phyloP scores from a whole-genome alignment of 768 basidiomycete species.

The Rhizopogon rudus region DNA sequence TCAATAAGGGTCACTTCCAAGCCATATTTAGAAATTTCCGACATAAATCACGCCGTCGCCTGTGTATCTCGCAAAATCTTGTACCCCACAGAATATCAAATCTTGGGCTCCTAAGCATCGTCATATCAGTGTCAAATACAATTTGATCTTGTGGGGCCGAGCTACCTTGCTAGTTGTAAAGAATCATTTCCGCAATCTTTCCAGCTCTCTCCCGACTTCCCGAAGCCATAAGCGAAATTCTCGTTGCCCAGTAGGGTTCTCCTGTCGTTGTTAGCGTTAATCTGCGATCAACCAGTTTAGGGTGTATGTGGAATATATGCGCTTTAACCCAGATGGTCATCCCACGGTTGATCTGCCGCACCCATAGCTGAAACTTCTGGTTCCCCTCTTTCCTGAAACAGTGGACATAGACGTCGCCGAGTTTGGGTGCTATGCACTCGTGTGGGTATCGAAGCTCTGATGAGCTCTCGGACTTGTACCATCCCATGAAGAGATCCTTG shows the following conservation, averaged over 20 bases:
- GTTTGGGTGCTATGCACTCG: not conserved
- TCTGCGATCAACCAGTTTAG: not conserved
- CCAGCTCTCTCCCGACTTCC: not conserved
- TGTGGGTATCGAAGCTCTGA: not conserved
- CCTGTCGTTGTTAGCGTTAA: not conserved
- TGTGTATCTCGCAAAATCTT: no score
- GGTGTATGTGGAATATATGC: not conserved
- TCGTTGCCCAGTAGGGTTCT: not conserved
- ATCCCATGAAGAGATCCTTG: not conserved
- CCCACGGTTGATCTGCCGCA: slow-evolving; percentile 1
- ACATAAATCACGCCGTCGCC: no score
- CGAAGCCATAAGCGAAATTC: not conserved
- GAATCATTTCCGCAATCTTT: not conserved
- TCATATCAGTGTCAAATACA: not conserved
- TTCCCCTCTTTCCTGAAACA: not conserved
- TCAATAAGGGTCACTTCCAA: no score
- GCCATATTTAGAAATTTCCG: no score
- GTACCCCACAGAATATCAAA: no score
- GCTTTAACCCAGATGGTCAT: slow-evolving; percentile 2
- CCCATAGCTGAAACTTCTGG: not conserved
- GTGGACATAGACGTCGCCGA: slow-evolving; percentile 1
- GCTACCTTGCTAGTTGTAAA: not conserved
- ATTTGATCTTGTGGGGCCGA: not conserved
- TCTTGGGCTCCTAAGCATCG: not conserved
- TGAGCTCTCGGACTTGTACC: not conserved